These are phyloP conservation scores for Chytriomyces sp. DNA, from an alignment of 192 early-diverging fungal genomes.

Conservation along the genomic window DNA sequence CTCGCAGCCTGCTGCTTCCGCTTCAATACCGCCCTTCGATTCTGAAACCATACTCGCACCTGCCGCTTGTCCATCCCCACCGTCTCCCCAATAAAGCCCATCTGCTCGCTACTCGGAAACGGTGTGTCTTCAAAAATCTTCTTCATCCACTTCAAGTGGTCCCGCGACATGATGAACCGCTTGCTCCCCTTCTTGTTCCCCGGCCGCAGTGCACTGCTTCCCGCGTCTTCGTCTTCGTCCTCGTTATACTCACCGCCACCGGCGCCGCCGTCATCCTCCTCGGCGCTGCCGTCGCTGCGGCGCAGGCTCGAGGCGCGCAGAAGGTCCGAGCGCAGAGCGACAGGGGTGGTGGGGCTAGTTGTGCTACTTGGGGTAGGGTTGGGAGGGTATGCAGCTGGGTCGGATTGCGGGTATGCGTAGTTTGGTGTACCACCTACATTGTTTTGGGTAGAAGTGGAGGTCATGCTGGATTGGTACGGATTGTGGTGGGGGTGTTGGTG, in stretches of 20 bases:
- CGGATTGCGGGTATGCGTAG: neutral
- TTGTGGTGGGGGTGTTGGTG: neutral
- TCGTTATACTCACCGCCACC: neutral
- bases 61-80: constrained; percentile 24
- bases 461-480: neutral
- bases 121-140: constrained; percentile 26
- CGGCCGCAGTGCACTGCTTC: neutral
- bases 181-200: neutral
- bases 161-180: constrained; percentile 30
- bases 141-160: constrained; percentile 25
- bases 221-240: neutral
- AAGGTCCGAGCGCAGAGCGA: neutral
- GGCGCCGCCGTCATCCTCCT: neutral
- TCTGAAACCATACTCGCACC: constrained; percentile 28
- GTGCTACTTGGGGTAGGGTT: neutral
- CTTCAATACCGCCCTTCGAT: constrained; percentile 21
- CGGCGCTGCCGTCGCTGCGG: neutral
- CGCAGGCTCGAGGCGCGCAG: neutral
- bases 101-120: constrained; percentile 17
- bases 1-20: constrained; percentile 5
- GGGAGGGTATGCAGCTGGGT: neutral
- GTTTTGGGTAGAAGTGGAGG: neutral
- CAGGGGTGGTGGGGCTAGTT: neutral
- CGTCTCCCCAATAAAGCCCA: constrained; percentile 7
- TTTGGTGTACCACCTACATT: neutral